Conservation (phyloP, 495 filamentous ascomycete genomes). For the Staphylotrichum tortipilum region DNA sequence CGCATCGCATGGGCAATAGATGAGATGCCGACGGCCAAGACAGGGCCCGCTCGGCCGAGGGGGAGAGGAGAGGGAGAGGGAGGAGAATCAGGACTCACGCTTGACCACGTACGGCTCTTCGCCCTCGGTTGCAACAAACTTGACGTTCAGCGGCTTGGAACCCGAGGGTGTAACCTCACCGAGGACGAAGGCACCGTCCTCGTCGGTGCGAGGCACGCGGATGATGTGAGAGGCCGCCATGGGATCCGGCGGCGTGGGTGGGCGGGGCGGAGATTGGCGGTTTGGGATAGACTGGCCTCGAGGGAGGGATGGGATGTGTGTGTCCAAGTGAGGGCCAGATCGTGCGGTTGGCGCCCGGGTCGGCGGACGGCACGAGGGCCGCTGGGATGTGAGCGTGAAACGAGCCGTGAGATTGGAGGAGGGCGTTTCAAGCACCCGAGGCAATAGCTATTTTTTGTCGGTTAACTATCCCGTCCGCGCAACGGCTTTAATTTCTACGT, state of each 20-base stretch:
- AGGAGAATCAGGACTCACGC: slow-evolving; percentile 33
- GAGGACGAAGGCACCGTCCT: slow-evolving; percentile 47
- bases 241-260: background rate
- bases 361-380: background rate
- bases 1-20: background rate
- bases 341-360: no score
- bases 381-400: slow-evolving; percentile 10
- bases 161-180: slow-evolving; percentile 45
- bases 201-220: slow-evolving; percentile 47
- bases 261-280: slow-evolving; percentile 2
- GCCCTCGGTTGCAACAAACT: slow-evolving; percentile 61
- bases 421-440: background rate
- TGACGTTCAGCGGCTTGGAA: slow-evolving; percentile 47
- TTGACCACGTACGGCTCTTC: slow-evolving; percentile 49
- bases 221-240: slow-evolving; percentile 32
- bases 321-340: no score
- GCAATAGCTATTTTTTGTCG: no score
- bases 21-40: background rate
- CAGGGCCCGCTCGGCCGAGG: background rate
- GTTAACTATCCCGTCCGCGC: no score
- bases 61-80: no score
- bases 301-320: background rate
- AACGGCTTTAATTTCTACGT: background rate
- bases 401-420: slow-evolving; percentile 6
- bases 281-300: background rate